phyloP scores from a whole-genome alignment of 768 basidiomycete species.

The Lactarius psammicola region DNA sequence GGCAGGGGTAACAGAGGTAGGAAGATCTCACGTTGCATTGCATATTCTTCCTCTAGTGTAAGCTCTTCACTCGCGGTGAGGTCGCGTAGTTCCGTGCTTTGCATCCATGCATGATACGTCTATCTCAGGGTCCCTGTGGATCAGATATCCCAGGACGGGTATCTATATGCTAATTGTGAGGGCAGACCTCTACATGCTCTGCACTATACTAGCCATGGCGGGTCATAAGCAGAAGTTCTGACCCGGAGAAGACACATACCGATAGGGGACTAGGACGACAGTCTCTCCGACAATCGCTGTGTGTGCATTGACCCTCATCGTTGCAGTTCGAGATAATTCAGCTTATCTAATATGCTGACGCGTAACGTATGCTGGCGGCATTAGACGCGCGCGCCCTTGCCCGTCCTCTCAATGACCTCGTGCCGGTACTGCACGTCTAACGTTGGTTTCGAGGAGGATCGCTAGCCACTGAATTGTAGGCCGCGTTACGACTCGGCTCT shows the following conservation, averaged over 20 bases:
- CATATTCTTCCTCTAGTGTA: conserved; percentile 74
- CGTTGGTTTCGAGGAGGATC: no score
- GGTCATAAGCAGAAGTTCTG: not conserved
- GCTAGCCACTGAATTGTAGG: no score
- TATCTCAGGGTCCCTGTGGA: conserved; percentile 32
- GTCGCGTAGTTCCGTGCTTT: conserved; percentile 62
- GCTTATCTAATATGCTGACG: no score
- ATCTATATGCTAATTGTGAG: not conserved
- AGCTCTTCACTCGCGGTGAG: conserved; percentile 86
- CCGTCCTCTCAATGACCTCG: no score
- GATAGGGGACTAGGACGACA: conserved; percentile 81
- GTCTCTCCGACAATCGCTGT: conserved; percentile 64
- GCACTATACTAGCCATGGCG: conserved; percentile 30
- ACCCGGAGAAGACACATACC: conserved; percentile 36
- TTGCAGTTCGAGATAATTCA: no score
- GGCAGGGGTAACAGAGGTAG: not conserved
- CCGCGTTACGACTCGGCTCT: no score
- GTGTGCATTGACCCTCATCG: conserved; percentile 65
- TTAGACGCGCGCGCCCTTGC: no score
- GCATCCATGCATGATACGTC: conserved; percentile 93
- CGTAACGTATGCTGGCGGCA: no score
- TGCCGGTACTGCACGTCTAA: no score
- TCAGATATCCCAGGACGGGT: not conserved
- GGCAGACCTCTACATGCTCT: conserved; percentile 47
- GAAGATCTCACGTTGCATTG: conserved; percentile 73